phyloP scores from a whole-genome alignment of 139 green algal species.

The Picochlorum sp. region DNA sequence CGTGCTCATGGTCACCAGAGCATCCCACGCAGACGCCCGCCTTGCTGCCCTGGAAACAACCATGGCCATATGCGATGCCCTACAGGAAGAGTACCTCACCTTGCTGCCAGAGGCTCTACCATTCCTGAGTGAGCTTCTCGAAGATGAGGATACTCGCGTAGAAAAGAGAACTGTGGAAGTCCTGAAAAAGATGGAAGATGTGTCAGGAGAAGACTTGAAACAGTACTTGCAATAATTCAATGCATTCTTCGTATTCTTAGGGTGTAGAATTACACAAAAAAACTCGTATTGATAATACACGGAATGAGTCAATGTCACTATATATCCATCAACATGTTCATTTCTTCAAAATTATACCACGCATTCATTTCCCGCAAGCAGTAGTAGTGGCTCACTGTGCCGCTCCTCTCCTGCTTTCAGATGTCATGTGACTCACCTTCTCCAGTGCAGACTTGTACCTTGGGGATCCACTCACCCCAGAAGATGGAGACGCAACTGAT shows the following conservation, averaged over 20 bases:
- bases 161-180: conserved; percentile 47
- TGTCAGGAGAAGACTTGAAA: conserved; percentile 75
- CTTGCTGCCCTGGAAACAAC: conserved; percentile 22
- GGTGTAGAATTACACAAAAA: too few relatives aligned
- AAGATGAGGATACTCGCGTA: conserved; percentile 67
- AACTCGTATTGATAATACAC: too few relatives aligned
- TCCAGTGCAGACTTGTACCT: too few relatives aligned
- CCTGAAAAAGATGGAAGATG: conserved; percentile 59
- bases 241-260: background rate
- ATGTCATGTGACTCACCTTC: too few relatives aligned
- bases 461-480: too few relatives aligned
- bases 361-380: too few relatives aligned
- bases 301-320: too few relatives aligned
- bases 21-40: conserved; percentile 9
- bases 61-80: conserved; percentile 37
- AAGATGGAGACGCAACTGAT: too few relatives aligned
- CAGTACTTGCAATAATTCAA: conserved; percentile 60
- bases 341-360: too few relatives aligned
- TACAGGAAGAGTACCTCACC: conserved; percentile 80
- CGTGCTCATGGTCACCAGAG: conserved; percentile 36
- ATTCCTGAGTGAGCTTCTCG: conserved; percentile 84
- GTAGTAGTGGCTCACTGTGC: too few relatives aligned
- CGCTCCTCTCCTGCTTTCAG: too few relatives aligned
- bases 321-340: too few relatives aligned
- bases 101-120: conserved; percentile 72